Percentiles rank a stretch among this genome's conserved stretches.
These are phyloP conservation scores for Croton setiger DNA, from an alignment of 441 rosid species.

Conservation along the genomic window DNA sequence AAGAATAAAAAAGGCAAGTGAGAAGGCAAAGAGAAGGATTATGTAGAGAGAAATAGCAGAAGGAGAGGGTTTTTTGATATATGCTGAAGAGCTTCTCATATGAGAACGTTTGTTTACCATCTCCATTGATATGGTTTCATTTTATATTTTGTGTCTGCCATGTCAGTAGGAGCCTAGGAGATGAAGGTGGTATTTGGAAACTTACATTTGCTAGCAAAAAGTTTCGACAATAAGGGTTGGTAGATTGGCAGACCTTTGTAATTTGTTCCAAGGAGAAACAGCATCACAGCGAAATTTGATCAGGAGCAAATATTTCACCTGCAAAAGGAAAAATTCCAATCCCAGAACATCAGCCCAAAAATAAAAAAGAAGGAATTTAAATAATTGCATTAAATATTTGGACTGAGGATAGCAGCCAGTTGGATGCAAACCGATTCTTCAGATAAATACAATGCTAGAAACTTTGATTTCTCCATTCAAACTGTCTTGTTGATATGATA, in stretches of 20 bases:
- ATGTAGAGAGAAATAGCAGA: slow-evolving; percentile 37
- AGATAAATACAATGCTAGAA: slow-evolving; percentile 26
- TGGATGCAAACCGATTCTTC: slow-evolving; percentile 17
- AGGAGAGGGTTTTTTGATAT: slow-evolving; percentile 37
- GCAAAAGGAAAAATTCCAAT: no score
- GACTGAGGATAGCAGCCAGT: not conserved
- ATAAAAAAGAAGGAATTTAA: not conserved
- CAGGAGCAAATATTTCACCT: not conserved
- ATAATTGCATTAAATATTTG: not conserved
- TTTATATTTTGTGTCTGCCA: no score
- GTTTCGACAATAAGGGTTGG: no score
- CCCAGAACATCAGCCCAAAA: no score
- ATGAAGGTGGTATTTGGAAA: no score
- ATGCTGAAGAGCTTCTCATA: slow-evolving; percentile 27
- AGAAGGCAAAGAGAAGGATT: slow-evolving; percentile 44
- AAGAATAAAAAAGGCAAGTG: slow-evolving; percentile 43
- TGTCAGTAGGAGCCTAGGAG: no score
- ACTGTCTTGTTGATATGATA: slow-evolving; percentile 20
- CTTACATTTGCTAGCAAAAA: no score
- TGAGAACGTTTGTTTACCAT: slow-evolving; percentile 45
- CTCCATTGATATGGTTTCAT: slow-evolving; percentile 3
- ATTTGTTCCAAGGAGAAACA: not conserved
- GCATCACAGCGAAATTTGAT: not conserved
- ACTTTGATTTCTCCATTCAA: slow-evolving; percentile 31
- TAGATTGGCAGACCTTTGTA: no score